Conservation (phyloP, 106 monocot genomes). For the Acanthochlamys bracteata region DNA sequence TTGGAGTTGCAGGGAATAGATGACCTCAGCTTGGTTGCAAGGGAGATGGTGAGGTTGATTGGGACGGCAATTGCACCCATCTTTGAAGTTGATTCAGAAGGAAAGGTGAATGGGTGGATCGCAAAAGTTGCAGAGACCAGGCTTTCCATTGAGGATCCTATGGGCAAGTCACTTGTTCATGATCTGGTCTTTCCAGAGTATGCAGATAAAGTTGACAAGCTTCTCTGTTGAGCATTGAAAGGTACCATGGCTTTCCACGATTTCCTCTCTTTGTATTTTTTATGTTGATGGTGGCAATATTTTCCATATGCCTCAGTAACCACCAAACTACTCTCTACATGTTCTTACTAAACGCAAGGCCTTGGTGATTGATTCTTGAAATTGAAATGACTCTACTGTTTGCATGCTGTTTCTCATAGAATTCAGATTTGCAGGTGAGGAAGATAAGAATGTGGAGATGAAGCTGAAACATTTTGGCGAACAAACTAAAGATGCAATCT, state of each 20-base stretch:
- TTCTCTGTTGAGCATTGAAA: conserved; percentile 55
- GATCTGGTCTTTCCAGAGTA: conserved; percentile 83
- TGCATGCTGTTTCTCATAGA: conserved; percentile 1
- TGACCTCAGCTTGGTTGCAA: conserved; percentile 86
- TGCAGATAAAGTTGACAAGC: conserved; percentile 47
- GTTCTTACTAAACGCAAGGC: not conserved
- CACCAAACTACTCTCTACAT: not conserved
- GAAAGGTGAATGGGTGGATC: conserved; percentile 90
- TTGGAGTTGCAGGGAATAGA: conserved; percentile 74
- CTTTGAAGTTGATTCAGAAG: conserved; percentile 77
- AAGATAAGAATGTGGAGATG: conserved; percentile 91
- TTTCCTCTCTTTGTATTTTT: not conserved
- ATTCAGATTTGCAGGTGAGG: conserved; percentile 55
- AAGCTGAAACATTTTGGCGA: conserved; percentile 79
- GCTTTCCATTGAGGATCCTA: conserved; percentile 68
- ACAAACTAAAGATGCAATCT: conserved; percentile 42
- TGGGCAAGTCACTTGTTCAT: conserved; percentile 79
- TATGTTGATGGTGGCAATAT: not conserved
- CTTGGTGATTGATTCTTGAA: not conserved
- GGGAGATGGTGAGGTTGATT: conserved; percentile 94
- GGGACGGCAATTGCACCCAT: conserved; percentile 91
- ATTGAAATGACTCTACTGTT: too few relatives aligned
- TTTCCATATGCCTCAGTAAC: too few relatives aligned
- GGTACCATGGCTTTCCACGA: conserved; percentile 25
- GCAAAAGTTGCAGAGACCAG: conserved; percentile 80